Base-by-base conservation (phyloP, 2,329 filamentous ascomycete species). In the Microdochium nivale region DNA sequence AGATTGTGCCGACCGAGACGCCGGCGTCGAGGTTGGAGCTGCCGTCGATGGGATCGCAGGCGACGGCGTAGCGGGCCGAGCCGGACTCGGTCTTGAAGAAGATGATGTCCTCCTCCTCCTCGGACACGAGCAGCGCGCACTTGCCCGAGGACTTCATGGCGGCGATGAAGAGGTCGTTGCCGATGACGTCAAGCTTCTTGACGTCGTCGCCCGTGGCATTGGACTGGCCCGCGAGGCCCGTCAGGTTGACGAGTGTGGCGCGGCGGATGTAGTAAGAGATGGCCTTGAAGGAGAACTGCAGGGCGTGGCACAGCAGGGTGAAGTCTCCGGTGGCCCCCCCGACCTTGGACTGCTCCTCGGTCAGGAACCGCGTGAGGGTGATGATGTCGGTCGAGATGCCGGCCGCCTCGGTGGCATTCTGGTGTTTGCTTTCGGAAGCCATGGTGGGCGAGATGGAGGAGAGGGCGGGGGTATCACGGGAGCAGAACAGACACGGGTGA, bases 251-350 rank as follows among this genome's bases (percentile, higher is more conserved):
- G 58, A 99, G 78, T 24, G 90, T 92, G 33, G 92, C 90, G 70
- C 94, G 87, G 64, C 92, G 91, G 71, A 99, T 99, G 78, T 96
- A 99, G 80, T 97, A 96, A 62, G 94, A 90, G 70, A 99, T 99
- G 59, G 90, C 95, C 79, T 99, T 99, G 86, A 99, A 99, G 58
- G 94, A 92, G 78, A 97, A 99, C 72, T 97, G 94, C 54, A 99
- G 87, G 54, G 94, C 91, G 70, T 99, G 94, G 79, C 90, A 96
- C 54, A 99, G 83, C 50, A 99, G 81, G 90, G 94, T 99, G 74
- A 99, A 99, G 75, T 99, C 94, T 75, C 94, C 94, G 14, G 91
- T 96, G 51, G 94, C 94, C 69, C 97, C 90, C 67, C 87, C 86
- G 74, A 95, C 84, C 72, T 96, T 96, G 56, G 79, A 73, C 71